Conservation (phyloP, 768 basidiomycete species). For the Termitomyces sp. region DNA sequence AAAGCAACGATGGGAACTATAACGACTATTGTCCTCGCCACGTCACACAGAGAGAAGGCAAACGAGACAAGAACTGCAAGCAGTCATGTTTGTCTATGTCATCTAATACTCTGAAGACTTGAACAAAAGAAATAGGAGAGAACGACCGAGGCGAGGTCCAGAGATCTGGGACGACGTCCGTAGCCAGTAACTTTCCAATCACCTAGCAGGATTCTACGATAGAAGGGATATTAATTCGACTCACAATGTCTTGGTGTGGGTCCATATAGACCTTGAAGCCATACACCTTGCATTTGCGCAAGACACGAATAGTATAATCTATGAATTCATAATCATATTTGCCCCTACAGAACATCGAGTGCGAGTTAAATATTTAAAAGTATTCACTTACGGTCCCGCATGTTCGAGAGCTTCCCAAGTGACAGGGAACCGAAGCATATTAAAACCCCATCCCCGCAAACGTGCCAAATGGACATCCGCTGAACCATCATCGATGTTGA, state of each 20-base stretch:
- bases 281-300: slow-evolving; percentile 88
- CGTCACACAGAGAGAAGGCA: neutral
- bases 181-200: neutral
- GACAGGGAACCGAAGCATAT: slow-evolving; percentile 77
- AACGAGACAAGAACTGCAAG: neutral
- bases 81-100: neutral
- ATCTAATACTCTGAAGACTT: neutral
- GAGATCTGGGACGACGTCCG: neutral
- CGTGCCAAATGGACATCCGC: slow-evolving; percentile 84
- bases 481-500: slow-evolving; percentile 81
- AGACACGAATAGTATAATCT: slow-evolving; percentile 82
- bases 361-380: slow-evolving; percentile 6
- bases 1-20: neutral
- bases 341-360: slow-evolving; percentile 45
- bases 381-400: slow-evolving; percentile 80
- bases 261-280: slow-evolving; percentile 93
- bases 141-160: neutral
- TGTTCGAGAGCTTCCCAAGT: slow-evolving; percentile 96
- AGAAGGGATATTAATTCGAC: slow-evolving; percentile 23
- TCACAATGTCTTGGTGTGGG: slow-evolving; percentile 92
- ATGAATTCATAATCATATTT: slow-evolving; percentile 90
- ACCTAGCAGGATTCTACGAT: neutral
- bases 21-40: neutral
- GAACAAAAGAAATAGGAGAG: neutral
- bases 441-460: slow-evolving; percentile 94